These are phyloP conservation scores for Cunninghamia lanceolata DNA, from an alignment of 75 land plant genomes.

Conservation along the genomic window DNA sequence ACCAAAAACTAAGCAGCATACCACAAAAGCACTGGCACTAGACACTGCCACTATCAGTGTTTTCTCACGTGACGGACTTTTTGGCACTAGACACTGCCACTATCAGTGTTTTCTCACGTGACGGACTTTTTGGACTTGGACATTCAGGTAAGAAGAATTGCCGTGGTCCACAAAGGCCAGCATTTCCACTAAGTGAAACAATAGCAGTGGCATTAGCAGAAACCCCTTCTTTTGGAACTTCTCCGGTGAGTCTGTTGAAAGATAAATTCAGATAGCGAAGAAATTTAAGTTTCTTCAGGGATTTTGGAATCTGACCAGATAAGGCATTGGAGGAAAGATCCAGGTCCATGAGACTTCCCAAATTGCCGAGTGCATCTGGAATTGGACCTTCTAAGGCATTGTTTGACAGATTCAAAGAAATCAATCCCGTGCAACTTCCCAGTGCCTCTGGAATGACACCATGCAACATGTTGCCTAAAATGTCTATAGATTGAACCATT, in stretches of 20 bases:
- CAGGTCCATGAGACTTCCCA: background rate
- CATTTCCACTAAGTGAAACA: background rate
- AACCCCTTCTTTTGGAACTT: background rate
- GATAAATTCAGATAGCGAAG: background rate
- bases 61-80: background rate
- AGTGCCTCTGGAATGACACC: background rate
- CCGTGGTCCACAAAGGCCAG: background rate
- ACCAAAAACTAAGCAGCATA: background rate
- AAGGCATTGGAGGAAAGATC: background rate
- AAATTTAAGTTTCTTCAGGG: background rate
- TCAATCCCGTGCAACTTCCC: background rate
- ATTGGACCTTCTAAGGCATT: background rate
- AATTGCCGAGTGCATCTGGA: background rate
- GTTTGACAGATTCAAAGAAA: constrained; percentile 3
- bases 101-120: background rate
- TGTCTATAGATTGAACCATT: background rate
- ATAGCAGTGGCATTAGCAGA: background rate
- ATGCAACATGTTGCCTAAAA: too few relatives aligned
- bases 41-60: background rate
- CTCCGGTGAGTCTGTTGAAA: too few relatives aligned
- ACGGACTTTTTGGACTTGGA: background rate
- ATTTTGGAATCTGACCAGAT: background rate
- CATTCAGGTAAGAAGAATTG: background rate
- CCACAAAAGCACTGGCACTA: background rate
- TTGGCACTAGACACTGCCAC: background rate